Base-by-base conservation (phyloP, 2,329 filamentous ascomycete species). In the Colletotrichum cereale region DNA sequence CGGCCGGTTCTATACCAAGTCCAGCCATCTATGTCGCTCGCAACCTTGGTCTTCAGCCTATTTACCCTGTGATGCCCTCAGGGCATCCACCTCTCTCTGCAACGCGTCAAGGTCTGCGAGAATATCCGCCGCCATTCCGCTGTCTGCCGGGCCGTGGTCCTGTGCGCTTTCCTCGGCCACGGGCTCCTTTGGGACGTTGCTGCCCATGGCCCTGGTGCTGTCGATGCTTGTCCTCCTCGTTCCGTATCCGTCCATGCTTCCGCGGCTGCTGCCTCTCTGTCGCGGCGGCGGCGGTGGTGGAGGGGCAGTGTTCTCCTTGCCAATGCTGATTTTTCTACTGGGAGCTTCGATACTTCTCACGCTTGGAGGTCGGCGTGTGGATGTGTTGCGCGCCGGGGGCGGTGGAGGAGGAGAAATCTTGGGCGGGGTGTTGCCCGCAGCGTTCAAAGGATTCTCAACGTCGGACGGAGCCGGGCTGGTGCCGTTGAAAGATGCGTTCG, bases 61-160 rank as follows among this genome's bases (percentile, higher is more conserved):
- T 56, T 70, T 79, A 44, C 78, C 79, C 56, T 80, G 82, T 74
- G 80, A 81, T 10, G 82, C 85, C 75, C 88, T 83, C 55, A 92
- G 77, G 5, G 89, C 92, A 80, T 96, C 92, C 48, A 96, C 92
- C 77, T 96, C 93, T 77, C 88, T 87, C 80, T 94, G 92, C 73
- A 96, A 81, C 29, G 90, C 90, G 57, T 89, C 88, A 66, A 96
- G 81, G 78, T 95, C 92, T 1, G 92, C 92, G 74, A 96, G 80
- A 71, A 95, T 93, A 77, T 93, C 88, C 52, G 82, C 74, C 67
- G 84, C 78, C 77, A 84, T 78, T 75, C 81, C 78, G 34, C 56
- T 75, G 38, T 78, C 69, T 40, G 78, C 55, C 50, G 68, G 67
- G 12, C 73, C 71, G 75, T 42, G 73, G 67, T 62, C 75, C 72